phyloP scores from a whole-genome alignment of 345 rosid genomes.

The Psidium friedrichsthalianum region DNA sequence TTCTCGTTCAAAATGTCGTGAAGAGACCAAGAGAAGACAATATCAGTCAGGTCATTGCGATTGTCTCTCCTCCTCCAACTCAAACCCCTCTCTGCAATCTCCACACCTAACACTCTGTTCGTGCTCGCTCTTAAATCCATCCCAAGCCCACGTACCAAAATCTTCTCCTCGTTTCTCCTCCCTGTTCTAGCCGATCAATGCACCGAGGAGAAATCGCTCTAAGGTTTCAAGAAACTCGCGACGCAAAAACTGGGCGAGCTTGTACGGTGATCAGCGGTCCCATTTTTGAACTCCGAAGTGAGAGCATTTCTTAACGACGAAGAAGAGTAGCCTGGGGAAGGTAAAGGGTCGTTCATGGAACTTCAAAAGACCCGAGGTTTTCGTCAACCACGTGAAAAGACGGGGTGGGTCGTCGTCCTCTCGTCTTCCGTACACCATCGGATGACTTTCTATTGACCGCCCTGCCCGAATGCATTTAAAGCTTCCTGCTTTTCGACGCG shows the following conservation, averaged over 20 bases:
- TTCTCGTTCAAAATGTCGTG: slow-evolving; percentile 16
- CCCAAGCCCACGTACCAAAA: neutral
- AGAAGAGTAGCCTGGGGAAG: neutral
- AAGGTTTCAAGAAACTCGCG: neutral
- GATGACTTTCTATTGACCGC: neutral
- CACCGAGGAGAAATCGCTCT: neutral
- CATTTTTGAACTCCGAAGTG: neutral
- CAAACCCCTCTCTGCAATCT: neutral
- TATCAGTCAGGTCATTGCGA: neutral
- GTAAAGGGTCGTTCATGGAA: neutral
- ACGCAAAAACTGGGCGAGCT: neutral
- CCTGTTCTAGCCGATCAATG: neutral
- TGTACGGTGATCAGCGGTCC: neutral
- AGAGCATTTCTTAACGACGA: neutral
- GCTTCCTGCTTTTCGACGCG: neutral
- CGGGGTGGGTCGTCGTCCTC: neutral
- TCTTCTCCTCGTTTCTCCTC: neutral
- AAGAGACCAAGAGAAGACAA: slow-evolving; percentile 25
- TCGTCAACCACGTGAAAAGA: neutral
- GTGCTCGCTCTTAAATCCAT: neutral
- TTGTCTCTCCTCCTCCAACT: neutral
- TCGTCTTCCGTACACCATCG: neutral
- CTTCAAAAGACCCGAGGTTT: neutral
- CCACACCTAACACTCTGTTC: neutral
- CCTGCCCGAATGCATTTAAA: neutral